Conservation (phyloP, 441 rosid genomes). For the Gossypium aridum region DNA sequence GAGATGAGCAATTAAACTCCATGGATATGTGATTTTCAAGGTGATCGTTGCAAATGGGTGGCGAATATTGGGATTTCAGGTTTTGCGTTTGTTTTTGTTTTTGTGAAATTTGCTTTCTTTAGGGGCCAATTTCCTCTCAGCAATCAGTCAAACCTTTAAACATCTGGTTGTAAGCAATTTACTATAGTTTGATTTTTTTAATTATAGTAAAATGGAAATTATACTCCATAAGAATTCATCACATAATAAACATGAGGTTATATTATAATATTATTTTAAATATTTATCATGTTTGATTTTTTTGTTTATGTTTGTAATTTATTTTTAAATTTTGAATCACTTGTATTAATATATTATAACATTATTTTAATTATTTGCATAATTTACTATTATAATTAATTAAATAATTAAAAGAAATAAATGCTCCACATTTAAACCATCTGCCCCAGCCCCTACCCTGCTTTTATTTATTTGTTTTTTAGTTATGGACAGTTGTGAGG, state of each 20-base stretch:
- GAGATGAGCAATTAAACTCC: slow-evolving; percentile 25
- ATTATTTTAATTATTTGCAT: too few relatives aligned
- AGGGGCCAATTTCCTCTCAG: not conserved
- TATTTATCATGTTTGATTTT: too few relatives aligned
- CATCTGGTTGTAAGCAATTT: too few relatives aligned
- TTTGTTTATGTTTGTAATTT: too few relatives aligned
- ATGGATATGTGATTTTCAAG: not conserved
- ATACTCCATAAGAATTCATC: too few relatives aligned
- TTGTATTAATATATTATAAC: too few relatives aligned
- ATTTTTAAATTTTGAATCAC: too few relatives aligned
- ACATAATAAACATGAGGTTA: too few relatives aligned
- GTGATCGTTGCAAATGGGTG: not conserved
- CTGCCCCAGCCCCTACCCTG: not conserved
- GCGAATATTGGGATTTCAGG: not conserved
- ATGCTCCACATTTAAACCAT: not conserved
- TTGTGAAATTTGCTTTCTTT: not conserved
- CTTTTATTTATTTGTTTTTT: not conserved
- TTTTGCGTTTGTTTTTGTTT: not conserved
- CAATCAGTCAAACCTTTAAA: not conserved
- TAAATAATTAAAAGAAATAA: not conserved
- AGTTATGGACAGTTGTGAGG: not conserved
- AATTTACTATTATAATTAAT: too few relatives aligned
- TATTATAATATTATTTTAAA: too few relatives aligned
- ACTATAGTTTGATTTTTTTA: too few relatives aligned
- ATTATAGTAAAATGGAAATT: too few relatives aligned